A percentile compares a stretch with the other conserved stretches of the same genome.
Conservation (phyloP, 768 basidiomycete species). For the Boletus subcaerulescens region DNA sequence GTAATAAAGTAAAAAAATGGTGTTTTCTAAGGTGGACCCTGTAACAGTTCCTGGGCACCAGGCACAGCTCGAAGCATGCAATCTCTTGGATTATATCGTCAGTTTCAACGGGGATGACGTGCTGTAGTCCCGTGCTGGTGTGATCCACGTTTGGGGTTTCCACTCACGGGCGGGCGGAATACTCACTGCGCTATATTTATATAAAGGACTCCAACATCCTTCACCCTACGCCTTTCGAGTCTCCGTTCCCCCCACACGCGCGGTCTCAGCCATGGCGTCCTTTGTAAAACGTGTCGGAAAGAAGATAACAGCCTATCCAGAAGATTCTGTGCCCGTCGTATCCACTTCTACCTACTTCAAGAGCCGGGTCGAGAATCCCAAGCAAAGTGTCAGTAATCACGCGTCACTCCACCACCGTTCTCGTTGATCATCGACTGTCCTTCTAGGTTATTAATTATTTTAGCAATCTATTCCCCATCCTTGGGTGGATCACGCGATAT, state of each 20-base stretch:
- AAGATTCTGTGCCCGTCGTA: conserved; percentile 56
- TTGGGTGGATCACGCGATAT: conserved; percentile 84
- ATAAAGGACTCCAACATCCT: neutral
- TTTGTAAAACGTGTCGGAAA: conserved; percentile 51
- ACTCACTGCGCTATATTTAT: neutral
- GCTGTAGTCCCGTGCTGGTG: conserved; percentile 19
- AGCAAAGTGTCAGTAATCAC: conserved; percentile 41
- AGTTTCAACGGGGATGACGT: conserved; percentile 9
- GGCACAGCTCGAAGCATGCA: too few relatives aligned
- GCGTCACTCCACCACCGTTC: too few relatives aligned
- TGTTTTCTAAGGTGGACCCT: too few relatives aligned
- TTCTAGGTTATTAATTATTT: conserved; percentile 61
- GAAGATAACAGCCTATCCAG: conserved; percentile 57
- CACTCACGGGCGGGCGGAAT: neutral
- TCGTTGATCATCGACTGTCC: too few relatives aligned
- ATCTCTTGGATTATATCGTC: neutral
- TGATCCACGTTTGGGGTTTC: neutral
- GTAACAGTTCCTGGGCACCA: too few relatives aligned
- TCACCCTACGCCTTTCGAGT: too few relatives aligned
- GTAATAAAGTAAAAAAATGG: too few relatives aligned
- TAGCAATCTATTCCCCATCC: conserved; percentile 74
- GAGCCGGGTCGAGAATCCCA: conserved; percentile 43
- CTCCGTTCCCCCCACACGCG: neutral
- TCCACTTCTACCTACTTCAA: conserved; percentile 54
- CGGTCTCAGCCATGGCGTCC: conserved; percentile 31